Base-by-base conservation (phyloP, 306 rosid genomes). In the Fagus crenata region DNA sequence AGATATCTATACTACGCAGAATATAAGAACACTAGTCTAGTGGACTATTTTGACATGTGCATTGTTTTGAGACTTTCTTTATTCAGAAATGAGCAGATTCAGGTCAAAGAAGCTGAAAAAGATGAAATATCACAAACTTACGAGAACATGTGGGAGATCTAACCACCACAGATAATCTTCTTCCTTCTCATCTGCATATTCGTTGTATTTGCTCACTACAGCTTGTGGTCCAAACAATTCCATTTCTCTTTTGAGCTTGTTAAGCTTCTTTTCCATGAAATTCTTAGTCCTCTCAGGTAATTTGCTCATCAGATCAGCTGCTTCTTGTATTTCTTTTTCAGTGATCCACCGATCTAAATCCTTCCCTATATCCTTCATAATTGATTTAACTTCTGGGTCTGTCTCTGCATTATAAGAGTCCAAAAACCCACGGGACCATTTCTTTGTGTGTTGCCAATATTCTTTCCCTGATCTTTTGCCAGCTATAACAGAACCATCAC, bases 111-210 rank as follows among this genome's bases (percentile, higher is more conserved):
- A 72, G 72, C 51, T 64, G 74, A 69, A 72, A 9, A 82, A 71
- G 72, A 61, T 32, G 54, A 53, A 78, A 37, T 13, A 31, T 53
- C 42, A 63, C 31, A 55, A 74, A 36, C 93, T 78, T 83, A 95
- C 98, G 85, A 95, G 85, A 56, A 95, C 76, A 82, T 85, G 79
- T 51, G 91, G 78, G 77, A 95, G 97, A 86, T 95, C 98, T 78
- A 95, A 75, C 97, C 98, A 95, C 98, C 97, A 92, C 43, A 95
- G 83, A 85, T 95, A 87, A 89, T 95, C 98, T 87, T 90, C 96
- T 85, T 92, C 93, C 70, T 82, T 75, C 39, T 82, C 80, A 6
- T 92, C 96, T 31, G 93, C 81, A 75, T 90, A 95, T 85, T 95
- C 98, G 33, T 91, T 76, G 82, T 95, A 95, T 87, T 95, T 95